Base-by-base conservation (phyloP, 805 yeast species). In the Candida chilensis region DNA sequence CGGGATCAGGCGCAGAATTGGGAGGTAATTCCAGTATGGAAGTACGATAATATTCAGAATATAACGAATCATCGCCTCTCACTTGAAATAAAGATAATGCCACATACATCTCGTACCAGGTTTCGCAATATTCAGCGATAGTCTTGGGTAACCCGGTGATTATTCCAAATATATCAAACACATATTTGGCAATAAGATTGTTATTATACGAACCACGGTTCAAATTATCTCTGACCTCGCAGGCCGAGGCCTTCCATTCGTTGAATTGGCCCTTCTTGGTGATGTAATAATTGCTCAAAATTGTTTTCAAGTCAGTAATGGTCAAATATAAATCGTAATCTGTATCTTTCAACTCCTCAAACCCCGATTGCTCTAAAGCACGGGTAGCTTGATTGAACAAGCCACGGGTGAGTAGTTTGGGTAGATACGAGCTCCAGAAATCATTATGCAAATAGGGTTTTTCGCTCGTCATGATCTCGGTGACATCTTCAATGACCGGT, bases 21-120 rank as follows among this genome's bases (percentile, higher is more conserved):
- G 52, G 53, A 1, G 60, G 57, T 30, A 47, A 54, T 35, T 56
- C 64, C 14, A 40, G 39, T n/a, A 49, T 35, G 3, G 69, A 48
- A 11, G 51, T 34, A 12, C 52, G 40, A 32, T 43, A 60, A 39
- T 52, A 61, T 17, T 60, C 64, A 5, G 42, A 24, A 33, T 48
- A 61, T 3, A 60, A 42, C 4, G 40, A 24, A 5, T 35, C 41
- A 15, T 44, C 41, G 74, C 86, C 52, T 30, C 67, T 50, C 2
- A 80, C 64, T 43, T 76, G 77, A 44, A 60, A 83, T 22, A 77
- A 52, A 7, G 74, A 47, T n/a, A 76, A 59, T 5, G 74, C 72
- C 24, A 66, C 54, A 24, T 73, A 63, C 10, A 76, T 60, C 44
- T 82, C 92, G 45, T 76, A 80, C 94, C 94, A 82, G 0, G 71